Conservation (phyloP, 306 rosid genomes). For the Spatholobus suberectus region DNA sequence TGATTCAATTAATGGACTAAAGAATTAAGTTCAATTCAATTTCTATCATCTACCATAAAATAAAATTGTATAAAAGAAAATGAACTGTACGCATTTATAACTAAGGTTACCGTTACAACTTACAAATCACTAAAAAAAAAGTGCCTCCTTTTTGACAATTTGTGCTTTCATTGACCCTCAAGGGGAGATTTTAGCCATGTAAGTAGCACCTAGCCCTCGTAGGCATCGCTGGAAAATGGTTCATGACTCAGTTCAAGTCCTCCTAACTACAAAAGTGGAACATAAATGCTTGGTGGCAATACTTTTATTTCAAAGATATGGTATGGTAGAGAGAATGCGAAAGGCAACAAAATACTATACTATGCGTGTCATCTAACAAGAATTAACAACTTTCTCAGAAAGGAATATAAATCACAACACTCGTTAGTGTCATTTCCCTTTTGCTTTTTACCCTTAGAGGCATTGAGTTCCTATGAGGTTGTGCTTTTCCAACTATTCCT, state of each 20-base stretch:
- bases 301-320: neutral
- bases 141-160: conserved; percentile 33
- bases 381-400: conserved; percentile 40
- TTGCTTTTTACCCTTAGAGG: conserved; percentile 28
- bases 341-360: conserved; percentile 38
- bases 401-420: conserved; percentile 33
- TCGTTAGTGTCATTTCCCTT: conserved; percentile 39
- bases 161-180: conserved; percentile 34
- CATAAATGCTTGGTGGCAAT: conserved; percentile 48
- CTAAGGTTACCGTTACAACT: conserved; percentile 37
- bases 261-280: conserved; percentile 36
- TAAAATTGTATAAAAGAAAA: neutral
- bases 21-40: neutral
- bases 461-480: conserved; percentile 21
- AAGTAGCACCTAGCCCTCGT: conserved; percentile 33
- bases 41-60: conserved; percentile 20
- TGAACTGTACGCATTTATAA: conserved; percentile 34
- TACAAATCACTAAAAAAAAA: conserved; percentile 40
- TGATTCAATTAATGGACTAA: conserved; percentile 25
- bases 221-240: conserved; percentile 45
- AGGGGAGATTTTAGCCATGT: conserved; percentile 41
- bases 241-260: conserved; percentile 39
- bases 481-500: conserved; percentile 28
- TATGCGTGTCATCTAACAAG: conserved; percentile 28
- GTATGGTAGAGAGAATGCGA: neutral